These are phyloP conservation scores for Emmonsiellopsis sp. DNA, from an alignment of 2,329 filamentous ascomycete species.

Conservation along the genomic window DNA sequence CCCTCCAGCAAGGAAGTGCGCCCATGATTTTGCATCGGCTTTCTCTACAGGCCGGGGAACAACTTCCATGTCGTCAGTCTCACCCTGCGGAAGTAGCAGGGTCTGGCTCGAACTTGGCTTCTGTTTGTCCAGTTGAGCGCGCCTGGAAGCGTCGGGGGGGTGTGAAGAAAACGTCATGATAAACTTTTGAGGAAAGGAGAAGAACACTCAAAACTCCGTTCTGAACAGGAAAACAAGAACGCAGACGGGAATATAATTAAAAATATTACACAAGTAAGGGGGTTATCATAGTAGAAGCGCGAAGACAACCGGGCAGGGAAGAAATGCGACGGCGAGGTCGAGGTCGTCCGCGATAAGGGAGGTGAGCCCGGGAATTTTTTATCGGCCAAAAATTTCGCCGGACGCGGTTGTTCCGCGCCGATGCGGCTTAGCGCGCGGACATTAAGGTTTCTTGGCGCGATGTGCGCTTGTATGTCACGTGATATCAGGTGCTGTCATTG, in stretches of 20 bases:
- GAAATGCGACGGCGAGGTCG: neutral
- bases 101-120: constrained; percentile 9
- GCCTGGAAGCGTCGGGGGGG: constrained; percentile 18
- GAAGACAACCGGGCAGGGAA: neutral
- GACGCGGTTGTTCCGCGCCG: neutral
- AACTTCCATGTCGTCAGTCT: constrained; percentile 26
- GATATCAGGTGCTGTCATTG: neutral
- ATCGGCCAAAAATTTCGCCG: neutral
- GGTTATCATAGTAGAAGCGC: neutral
- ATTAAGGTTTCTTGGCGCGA: neutral
- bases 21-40: constrained; percentile 61
- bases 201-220: constrained; percentile 1
- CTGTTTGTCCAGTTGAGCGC: constrained; percentile 16
- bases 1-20: constrained; percentile 86
- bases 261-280: neutral
- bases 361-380: neutral
- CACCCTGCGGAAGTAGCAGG: constrained; percentile 22
- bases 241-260: neutral
- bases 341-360: neutral
- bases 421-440: neutral
- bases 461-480: neutral
- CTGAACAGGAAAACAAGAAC: neutral
- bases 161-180: constrained; percentile 17
- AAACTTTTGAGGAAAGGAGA: neutral
- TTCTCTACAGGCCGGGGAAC: constrained; percentile 18